Evolutionary conservation across 1,284 basidiomycete species (phyloP), one percentile per base, ranked within the genome.

Genomic region (Kwoniella shivajii): DNA sequence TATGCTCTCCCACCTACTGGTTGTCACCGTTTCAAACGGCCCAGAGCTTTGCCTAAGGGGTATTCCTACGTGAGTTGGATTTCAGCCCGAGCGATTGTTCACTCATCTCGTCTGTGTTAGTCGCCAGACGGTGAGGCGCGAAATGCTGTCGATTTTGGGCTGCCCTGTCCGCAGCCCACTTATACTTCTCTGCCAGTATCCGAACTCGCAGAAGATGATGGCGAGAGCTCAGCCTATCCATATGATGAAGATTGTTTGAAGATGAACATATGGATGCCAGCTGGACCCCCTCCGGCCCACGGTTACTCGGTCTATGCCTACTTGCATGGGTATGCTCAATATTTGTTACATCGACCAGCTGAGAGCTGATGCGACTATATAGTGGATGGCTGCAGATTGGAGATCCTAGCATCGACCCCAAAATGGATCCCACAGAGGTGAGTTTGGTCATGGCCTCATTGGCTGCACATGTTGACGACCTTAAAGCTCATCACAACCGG

Each of bases 351-450:
- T 14, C 11, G 14, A 18, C 20, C 13, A 24, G n/a, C 30, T n/a
- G 45, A 0, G 20, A 5, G 13, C 11, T 43, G 41, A 26, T 1
- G 20, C 6, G 10, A 9, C 20, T 13, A 1, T 16, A n/a, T 29
- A 56, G 54, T 14, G 56, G 56, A 11, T 57, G 56, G 56, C 41
- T 56, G 6, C 54, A 56, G 49, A 56, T 56, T 30, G 54, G 54
- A 20, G 49, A 56, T 33, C 39, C 54, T 2, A 51, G 48, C 36
- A 56, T 56, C n/a, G 49, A 50, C 33, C 48, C 48, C 6, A 56
- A 56, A 24, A 50, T 50, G 41, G 49, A 56, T 26, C 54, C 54
- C 16, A 51, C 54, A 6, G 54, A 56, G 36, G 42, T 54, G 43
- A 50, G 50, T 20, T 7, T 16, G 41, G 22, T 11, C 7, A 13